Evolutionary conservation across 352 stramenopile species (phyloP).

Genomic region (Aphanomyces euteiches): DNA sequence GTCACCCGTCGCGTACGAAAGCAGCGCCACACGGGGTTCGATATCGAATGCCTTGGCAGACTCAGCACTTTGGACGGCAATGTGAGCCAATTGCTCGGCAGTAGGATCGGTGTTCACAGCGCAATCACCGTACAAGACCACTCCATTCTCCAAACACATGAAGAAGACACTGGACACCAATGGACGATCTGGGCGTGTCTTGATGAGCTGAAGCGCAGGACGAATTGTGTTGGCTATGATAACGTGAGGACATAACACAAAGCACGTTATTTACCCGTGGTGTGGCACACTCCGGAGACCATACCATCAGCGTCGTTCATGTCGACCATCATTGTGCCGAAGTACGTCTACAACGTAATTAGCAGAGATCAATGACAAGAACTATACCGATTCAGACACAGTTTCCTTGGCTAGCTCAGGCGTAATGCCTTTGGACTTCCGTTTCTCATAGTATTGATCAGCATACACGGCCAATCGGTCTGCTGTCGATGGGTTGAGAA

Average conservation of each 20-base stretch:
- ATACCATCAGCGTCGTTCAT: conserved; percentile 76
- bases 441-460: conserved; percentile 60
- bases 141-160: conserved; percentile 79
- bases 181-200: conserved; percentile 59
- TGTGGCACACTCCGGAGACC: conserved; percentile 81
- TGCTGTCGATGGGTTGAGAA: conserved; percentile 54
- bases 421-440: conserved; percentile 82
- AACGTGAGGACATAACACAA: conserved; percentile 1
- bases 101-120: conserved; percentile 80
- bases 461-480: conserved; percentile 54
- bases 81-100: conserved; percentile 69
- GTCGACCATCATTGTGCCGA: conserved; percentile 85
- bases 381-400: conserved; percentile 40
- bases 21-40: conserved; percentile 73
- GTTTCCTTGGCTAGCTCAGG: conserved; percentile 51
- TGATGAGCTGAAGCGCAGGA: conserved; percentile 84
- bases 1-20: conserved; percentile 80
- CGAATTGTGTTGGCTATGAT: conserved; percentile 80
- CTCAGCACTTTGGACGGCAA: conserved; percentile 70
- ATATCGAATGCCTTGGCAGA: conserved; percentile 74
- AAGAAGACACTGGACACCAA: conserved; percentile 85
- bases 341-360: conserved; percentile 50
- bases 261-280: conserved; percentile 35
- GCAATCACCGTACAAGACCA: conserved; percentile 82
- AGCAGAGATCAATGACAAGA: not conserved